phyloP scores from a whole-genome alignment of 2,329 filamentous ascomycete species.

The Magnaporthiopsis rhizophila region DNA sequence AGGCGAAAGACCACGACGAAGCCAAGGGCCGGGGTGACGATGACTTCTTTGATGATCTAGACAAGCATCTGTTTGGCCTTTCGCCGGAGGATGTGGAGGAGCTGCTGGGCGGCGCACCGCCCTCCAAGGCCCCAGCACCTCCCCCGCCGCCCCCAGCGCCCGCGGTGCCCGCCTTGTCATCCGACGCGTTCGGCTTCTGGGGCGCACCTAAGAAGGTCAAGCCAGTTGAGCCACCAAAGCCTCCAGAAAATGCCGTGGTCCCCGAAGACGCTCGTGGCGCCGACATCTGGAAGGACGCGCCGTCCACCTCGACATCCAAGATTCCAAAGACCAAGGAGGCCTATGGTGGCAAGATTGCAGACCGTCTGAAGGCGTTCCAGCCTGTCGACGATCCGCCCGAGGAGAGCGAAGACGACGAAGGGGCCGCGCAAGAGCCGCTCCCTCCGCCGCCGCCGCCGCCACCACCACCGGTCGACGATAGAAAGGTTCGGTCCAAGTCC shows the following conservation, averaged over 20 bases:
- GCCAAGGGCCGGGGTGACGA: constrained; percentile 20
- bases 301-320: constrained; percentile 30
- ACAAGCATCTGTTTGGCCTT: constrained; percentile 25
- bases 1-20: constrained; percentile 16
- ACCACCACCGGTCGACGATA: constrained; percentile 28
- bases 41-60: constrained; percentile 19
- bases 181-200: constrained; percentile 50
- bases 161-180: constrained; percentile 23
- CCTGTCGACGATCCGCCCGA: constrained; percentile 23
- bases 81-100: constrained; percentile 35
- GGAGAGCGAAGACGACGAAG: constrained; percentile 14
- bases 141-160: too few relatives aligned
- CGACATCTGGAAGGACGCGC: constrained; percentile 29
- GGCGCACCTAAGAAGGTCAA: constrained; percentile 41
- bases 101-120: constrained; percentile 23
- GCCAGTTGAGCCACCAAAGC: constrained; percentile 40
- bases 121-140: constrained; percentile 25
- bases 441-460: constrained; percentile 30
- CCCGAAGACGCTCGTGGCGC: constrained; percentile 13
- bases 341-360: constrained; percentile 44
- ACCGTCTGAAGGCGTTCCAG: constrained; percentile 51
- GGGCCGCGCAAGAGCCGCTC: constrained; percentile 13
- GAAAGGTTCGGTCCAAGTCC: constrained; percentile 30
- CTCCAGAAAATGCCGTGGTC: constrained; percentile 34
- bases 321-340: constrained; percentile 39